These are phyloP conservation scores for Pleurotus pulmonarius DNA, from an alignment of 768 basidiomycete genomes.

Conservation along the genomic window DNA sequence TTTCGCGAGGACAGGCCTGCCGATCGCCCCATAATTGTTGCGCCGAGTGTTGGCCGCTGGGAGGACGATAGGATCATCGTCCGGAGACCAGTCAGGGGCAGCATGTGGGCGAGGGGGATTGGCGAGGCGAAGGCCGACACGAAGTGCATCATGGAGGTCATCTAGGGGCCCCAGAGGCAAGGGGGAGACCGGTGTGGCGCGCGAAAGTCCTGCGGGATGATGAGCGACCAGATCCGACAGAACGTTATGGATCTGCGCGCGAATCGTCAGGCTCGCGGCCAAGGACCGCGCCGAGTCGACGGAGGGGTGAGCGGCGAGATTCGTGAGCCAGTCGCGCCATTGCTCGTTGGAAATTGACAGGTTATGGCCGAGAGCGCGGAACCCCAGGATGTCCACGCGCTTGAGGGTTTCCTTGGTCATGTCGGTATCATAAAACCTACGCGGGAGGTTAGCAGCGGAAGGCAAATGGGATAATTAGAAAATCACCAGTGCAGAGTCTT, in stretches of 20 bases:
- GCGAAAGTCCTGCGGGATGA: neutral
- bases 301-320: slow-evolving; percentile 2
- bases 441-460: neutral
- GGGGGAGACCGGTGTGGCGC: slow-evolving; percentile 12
- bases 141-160: neutral
- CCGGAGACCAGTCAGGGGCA: neutral
- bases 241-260: neutral
- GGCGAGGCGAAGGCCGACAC: neutral
- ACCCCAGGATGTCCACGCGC: slow-evolving; percentile 12
- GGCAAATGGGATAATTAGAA: neutral
- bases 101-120: neutral
- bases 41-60: neutral
- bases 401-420: slow-evolving; percentile 10
- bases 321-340: slow-evolving; percentile 11
- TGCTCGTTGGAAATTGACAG: slow-evolving; percentile 14
- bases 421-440: neutral
- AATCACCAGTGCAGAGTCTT: slow-evolving; percentile 51
- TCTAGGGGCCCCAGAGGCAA: slow-evolving; percentile 7
- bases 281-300: neutral
- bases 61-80: neutral
- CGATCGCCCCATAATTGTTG: neutral
- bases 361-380: slow-evolving; percentile 15
- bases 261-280: neutral
- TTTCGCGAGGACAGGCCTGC: neutral
- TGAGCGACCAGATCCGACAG: neutral